Base-by-base conservation (phyloP, 2,329 filamentous ascomycete genomes). In the Curvularia sp. region DNA sequence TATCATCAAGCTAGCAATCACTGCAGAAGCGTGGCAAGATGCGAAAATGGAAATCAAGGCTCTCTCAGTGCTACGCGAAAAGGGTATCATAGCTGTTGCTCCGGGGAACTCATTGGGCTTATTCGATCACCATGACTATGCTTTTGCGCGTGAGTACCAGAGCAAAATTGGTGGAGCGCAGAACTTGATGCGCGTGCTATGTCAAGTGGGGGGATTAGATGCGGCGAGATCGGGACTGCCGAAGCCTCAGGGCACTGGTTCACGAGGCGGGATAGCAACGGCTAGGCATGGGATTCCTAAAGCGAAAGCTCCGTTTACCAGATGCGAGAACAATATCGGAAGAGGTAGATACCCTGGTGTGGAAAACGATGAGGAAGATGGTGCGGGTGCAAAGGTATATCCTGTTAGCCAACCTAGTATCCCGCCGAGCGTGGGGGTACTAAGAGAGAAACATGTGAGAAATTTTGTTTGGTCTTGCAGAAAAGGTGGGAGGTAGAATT, bases 371-470 rank as follows among this genome's bases (percentile, higher is more conserved):
- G 25, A 25, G 21, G 23, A 42, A n/a, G 38, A 30, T 13, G 23
- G n/a, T 6, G 12, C 6, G n/a, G 34, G 34, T 23, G 25, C 5
- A 2, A 57, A 41, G 34, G 41, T 27, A 15, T 28, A 48, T 34
- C 57, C 53, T 3, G 12, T 39, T 15, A 30, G 49, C n/a, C 49
- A 57, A 27, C 53, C 57, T n/a, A 49, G 9, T n/a, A 21, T 57
- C 8, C 53, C 57, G n/a, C 32, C 45, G 12, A 41, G 25, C 5
- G 18, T 50, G 23, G 57, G 57, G 3, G 39, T 38, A 23, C 25
- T 57, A 12, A 43, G 23, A 7, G 13, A 12, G 19, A 49, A 39
- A 2, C 7, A 23, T 12, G 19, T 21, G 2, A 30, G 45, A 3
- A 60, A 60, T 39, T 57, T 57, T 12, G n/a, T 41, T 13, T 28